These are phyloP conservation scores for Urtica urens DNA, from an alignment of 306 rosid species.

Conservation along the genomic window DNA sequence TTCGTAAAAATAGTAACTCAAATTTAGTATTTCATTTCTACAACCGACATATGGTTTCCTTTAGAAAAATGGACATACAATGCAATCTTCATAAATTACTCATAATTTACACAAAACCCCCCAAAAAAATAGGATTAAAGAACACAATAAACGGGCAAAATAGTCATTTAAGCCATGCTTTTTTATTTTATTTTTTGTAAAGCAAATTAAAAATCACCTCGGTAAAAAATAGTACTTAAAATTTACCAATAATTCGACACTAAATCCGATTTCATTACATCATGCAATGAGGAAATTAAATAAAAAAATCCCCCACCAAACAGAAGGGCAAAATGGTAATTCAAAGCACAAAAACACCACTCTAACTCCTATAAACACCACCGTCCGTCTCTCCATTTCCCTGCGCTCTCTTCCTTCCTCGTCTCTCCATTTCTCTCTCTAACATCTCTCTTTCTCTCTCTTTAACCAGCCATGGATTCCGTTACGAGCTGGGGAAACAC, in stretches of 20 bases:
- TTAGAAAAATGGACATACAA: no score
- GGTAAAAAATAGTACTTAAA: no score
- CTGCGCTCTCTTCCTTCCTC: not conserved
- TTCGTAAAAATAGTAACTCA: no score
- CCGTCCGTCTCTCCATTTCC: not conserved
- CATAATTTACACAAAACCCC: no score
- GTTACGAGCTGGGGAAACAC: constrained; percentile 69
- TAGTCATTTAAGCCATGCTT: no score
- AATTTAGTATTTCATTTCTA: no score
- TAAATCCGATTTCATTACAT: not conserved
- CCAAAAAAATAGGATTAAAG: no score
- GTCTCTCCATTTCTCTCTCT: not conserved
- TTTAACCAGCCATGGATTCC: constrained; percentile 46
- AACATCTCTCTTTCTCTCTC: not conserved
- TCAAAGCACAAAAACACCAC: not conserved
- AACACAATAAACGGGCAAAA: no score
- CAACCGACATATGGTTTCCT: no score
- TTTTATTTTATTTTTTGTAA: no score
- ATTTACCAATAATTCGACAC: not conserved
- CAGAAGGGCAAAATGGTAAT: constrained; percentile 5
- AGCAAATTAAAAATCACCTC: no score
- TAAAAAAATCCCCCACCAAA: not conserved
- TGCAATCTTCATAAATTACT: no score
- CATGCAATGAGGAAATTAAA: not conserved
- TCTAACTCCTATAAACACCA: constrained; percentile 5